Evolutionary conservation across 805 yeast genomes (phyloP).

Genomic region (Cyberlindnera meyerae): DNA sequence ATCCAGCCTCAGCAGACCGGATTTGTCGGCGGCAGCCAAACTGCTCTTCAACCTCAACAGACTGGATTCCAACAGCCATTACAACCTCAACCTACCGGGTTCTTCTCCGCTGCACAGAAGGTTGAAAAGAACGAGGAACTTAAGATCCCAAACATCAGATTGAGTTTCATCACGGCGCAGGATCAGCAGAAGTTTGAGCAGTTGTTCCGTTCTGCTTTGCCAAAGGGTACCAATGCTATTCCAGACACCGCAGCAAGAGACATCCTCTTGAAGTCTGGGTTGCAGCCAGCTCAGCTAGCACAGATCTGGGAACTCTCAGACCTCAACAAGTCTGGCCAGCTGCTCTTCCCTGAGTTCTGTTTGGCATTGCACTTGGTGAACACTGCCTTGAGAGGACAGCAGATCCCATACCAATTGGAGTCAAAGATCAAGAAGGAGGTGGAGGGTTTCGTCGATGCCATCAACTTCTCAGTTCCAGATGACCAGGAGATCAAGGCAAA

Average conservation of each 20-base stretch:
- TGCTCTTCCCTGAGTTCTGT: conserved; percentile 92
- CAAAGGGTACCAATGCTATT: conserved; percentile 44
- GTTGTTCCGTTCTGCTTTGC: conserved; percentile 74
- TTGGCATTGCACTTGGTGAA: conserved; percentile 85
- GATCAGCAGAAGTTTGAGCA: conserved; percentile 88
- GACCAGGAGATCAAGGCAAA: conserved; percentile 25
- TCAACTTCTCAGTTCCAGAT: conserved; percentile 73
- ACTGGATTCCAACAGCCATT: conserved; percentile 32
- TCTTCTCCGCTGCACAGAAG: conserved; percentile 27
- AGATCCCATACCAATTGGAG: conserved; percentile 70
- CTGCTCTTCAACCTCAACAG: conserved; percentile 22
- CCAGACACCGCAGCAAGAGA: conserved; percentile 72
- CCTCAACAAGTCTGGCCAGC: conserved; percentile 76
- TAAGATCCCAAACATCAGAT: conserved; percentile 69
- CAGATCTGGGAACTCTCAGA: conserved; percentile 92
- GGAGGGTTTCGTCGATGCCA: conserved; percentile 82
- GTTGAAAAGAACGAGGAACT: conserved; percentile 48
- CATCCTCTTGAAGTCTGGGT: conserved; percentile 73
- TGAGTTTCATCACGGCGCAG: conserved; percentile 76
- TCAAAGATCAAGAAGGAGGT: conserved; percentile 76
- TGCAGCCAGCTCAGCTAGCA: conserved; percentile 69
- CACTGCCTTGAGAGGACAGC: conserved; percentile 68
- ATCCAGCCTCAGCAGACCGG: conserved; percentile 27
- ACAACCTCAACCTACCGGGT: conserved; percentile 38
- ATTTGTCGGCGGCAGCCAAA: conserved; percentile 16